Conservation (phyloP, 1,139 yeast species). For the Tardiomyces blankii region DNA sequence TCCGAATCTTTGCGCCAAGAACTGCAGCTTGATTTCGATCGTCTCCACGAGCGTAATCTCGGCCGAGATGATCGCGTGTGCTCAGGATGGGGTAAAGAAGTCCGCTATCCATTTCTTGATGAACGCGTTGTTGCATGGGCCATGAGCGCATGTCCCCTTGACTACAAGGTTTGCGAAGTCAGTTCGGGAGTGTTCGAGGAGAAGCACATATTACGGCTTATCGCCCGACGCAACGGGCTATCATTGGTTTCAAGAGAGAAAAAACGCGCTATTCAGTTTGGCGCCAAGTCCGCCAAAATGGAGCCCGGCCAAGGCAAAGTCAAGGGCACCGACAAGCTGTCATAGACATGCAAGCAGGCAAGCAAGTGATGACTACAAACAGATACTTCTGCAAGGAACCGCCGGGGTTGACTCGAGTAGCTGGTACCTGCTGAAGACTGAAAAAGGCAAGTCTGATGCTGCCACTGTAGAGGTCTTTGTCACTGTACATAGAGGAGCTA, state of each 20-base stretch:
- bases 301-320: slow-evolving; percentile 57
- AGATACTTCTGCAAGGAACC: slow-evolving; percentile 8
- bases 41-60: slow-evolving; percentile 68
- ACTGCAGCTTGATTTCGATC: slow-evolving; percentile 54
- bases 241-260: slow-evolving; percentile 55
- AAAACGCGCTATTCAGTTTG: slow-evolving; percentile 96
- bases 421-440: slow-evolving; percentile 4
- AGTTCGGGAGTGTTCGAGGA: slow-evolving; percentile 1
- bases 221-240: slow-evolving; percentile 44
- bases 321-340: slow-evolving; percentile 47
- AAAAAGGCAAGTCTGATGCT: slow-evolving; percentile 19
- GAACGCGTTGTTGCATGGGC: slow-evolving; percentile 46
- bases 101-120: slow-evolving; percentile 82
- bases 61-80: slow-evolving; percentile 89
- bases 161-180: slow-evolving; percentile 23
- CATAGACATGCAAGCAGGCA: not conserved
- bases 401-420: slow-evolving; percentile 1
- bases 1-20: slow-evolving; percentile 37
- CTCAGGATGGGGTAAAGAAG: slow-evolving; percentile 79
- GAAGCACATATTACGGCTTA: slow-evolving; percentile 50
- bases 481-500: no score
- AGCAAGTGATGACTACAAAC: slow-evolving; percentile 8
- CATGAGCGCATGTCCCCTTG: slow-evolving; percentile 23
- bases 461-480: no score
- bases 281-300: slow-evolving; percentile 90